A percentile compares a stretch with the other conserved stretches of the same genome.
These are phyloP conservation scores for Eutrema yunnanense DNA, from an alignment of 345 rosid genomes.

Conservation along the genomic window DNA sequence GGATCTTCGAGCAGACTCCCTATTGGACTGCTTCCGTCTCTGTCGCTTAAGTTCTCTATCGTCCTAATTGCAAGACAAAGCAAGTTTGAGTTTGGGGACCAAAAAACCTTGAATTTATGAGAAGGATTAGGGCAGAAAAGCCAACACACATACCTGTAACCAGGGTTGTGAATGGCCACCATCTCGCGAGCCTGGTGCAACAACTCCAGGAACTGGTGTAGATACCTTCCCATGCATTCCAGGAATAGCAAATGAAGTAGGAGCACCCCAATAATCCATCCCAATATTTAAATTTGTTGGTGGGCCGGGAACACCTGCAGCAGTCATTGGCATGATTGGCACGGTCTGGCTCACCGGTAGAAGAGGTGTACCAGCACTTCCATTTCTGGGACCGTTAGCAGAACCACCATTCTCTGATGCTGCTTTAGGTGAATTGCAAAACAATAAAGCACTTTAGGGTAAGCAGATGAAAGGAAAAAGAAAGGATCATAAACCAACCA, in stretches of 20 bases:
- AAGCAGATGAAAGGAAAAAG: neutral
- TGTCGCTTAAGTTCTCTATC: constrained; percentile 94
- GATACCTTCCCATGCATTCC: constrained; percentile 70
- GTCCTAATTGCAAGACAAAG: constrained; percentile 42
- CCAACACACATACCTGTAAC: constrained; percentile 57
- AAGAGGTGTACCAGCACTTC: constrained; percentile 47
- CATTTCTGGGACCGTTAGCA: constrained; percentile 58
- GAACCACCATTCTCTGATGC: constrained; percentile 76
- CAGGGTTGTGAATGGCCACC: constrained; percentile 68
- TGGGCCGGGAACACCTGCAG: constrained; percentile 71
- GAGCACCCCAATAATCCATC: constrained; percentile 97
- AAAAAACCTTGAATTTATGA: neutral
- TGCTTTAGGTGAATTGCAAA: constrained; percentile 42
- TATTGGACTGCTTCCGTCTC: constrained; percentile 93
- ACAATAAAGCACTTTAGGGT: constrained; percentile 12
- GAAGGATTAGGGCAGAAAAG: neutral
- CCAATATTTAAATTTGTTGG: constrained; percentile 93
- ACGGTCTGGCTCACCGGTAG: constrained; percentile 44
- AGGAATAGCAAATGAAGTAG: constrained; percentile 53
- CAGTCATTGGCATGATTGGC: constrained; percentile 57
- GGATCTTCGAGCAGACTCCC: constrained; percentile 97
- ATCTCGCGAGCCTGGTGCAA: constrained; percentile 60
- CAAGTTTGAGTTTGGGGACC: neutral
- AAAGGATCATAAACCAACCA: constrained; percentile 40
- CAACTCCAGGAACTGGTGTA: constrained; percentile 59